Conservation (phyloP, 169 alveolate species). For the Cryptosporidium tyzzeri region DNA sequence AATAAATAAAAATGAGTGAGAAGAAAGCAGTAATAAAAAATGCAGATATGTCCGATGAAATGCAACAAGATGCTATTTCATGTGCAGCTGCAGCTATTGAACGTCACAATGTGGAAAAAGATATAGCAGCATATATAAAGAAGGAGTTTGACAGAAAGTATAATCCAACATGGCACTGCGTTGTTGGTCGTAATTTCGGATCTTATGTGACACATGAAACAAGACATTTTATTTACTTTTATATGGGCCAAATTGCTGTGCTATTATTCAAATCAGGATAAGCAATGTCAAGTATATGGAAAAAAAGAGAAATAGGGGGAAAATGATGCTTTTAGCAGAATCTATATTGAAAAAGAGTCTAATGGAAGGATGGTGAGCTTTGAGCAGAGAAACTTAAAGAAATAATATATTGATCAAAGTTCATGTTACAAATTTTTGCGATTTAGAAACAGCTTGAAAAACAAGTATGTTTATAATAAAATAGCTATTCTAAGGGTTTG, state of each 20-base stretch:
- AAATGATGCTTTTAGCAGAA: neutral
- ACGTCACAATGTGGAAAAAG: conserved; percentile 92
- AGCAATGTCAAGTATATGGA: conserved; percentile 19
- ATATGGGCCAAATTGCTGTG: conserved; percentile 98
- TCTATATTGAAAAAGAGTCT: neutral
- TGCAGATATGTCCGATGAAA: conserved; percentile 99
- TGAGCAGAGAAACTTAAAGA: neutral
- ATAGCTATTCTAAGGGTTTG: conserved; percentile 34
- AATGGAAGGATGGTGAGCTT: neutral
- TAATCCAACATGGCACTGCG: conserved; percentile 99
- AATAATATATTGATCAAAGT: neutral
- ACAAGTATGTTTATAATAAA: conserved; percentile 5
- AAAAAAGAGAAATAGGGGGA: neutral
- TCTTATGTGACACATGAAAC: conserved; percentile 99
- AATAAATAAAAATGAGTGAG: conserved; percentile 46
- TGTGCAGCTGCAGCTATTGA: conserved; percentile 98
- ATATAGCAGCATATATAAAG: conserved; percentile 98
- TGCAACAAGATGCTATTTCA: conserved; percentile 98
- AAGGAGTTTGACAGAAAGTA: conserved; percentile 99
- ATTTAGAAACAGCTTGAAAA: neutral
- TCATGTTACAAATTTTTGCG: neutral
- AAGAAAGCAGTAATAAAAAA: conserved; percentile 94
- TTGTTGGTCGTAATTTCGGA: conserved; percentile 99
- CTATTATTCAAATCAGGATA: conserved; percentile 97
- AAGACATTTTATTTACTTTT: conserved; percentile 99